phyloP scores from a whole-genome alignment of 2,329 filamentous ascomycete genomes.

The Cladosporium halotolerans region DNA sequence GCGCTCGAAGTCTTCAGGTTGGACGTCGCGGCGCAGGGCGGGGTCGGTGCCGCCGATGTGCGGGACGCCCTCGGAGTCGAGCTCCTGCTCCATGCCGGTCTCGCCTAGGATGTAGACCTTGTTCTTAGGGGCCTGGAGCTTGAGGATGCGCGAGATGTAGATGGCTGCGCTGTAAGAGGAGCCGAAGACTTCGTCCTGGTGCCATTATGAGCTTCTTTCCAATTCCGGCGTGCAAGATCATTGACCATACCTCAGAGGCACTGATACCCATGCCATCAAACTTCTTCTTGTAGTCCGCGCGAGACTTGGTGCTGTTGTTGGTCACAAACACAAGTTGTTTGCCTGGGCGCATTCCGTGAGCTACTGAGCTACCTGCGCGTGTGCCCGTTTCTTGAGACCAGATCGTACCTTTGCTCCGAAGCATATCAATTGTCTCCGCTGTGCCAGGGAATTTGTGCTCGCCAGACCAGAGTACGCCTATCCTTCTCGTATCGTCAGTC shows the following conservation, averaged over 20 bases:
- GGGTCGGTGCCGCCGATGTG: slow-evolving; percentile 86
- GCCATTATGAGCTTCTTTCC: not conserved
- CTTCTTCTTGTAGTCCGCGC: slow-evolving; percentile 87
- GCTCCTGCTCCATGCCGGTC: slow-evolving; percentile 81
- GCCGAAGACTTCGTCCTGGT: slow-evolving; percentile 86
- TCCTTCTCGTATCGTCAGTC: slow-evolving; percentile 39
- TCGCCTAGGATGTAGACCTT: slow-evolving; percentile 95
- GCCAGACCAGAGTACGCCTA: slow-evolving; percentile 94
- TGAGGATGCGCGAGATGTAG: slow-evolving; percentile 90
- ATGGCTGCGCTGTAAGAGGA: slow-evolving; percentile 92
- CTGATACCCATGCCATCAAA: slow-evolving; percentile 75
- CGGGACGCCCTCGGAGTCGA: slow-evolving; percentile 69
- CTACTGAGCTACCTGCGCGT: not conserved
- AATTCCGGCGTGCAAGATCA: not conserved
- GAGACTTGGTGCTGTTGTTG: slow-evolving; percentile 97
- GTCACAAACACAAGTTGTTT: slow-evolving; percentile 95
- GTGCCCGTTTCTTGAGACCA: not conserved
- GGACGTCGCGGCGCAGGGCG: slow-evolving; percentile 68
- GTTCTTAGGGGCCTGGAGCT: slow-evolving; percentile 69
- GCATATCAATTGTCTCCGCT: slow-evolving; percentile 75
- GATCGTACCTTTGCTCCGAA: slow-evolving; percentile 67
- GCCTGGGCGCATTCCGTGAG: slow-evolving; percentile 44
- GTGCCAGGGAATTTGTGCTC: slow-evolving; percentile 82
- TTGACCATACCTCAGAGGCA: slow-evolving; percentile 51
- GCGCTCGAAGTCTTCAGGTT: slow-evolving; percentile 69